These are phyloP conservation scores for Thuidium tamariscinum DNA, from an alignment of 225 moss, liverwort and hornwort species.

Conservation along the genomic window DNA sequence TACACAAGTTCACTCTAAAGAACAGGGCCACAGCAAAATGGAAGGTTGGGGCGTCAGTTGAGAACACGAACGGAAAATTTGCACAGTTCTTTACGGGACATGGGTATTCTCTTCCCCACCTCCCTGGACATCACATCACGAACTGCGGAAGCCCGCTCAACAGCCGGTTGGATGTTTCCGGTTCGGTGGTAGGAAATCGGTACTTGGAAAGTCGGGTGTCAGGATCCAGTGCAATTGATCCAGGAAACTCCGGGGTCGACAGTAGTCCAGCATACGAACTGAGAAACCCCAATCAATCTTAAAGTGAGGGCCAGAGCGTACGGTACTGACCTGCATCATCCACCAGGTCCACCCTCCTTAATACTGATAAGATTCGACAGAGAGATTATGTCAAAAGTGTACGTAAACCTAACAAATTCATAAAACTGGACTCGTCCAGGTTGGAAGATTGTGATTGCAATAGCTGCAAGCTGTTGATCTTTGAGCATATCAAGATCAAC, in stretches of 20 bases:
- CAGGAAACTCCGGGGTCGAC: neutral
- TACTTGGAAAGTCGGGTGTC: neutral
- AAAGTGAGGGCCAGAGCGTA: neutral
- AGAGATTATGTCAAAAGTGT: neutral
- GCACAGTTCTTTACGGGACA: neutral
- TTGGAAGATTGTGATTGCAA: neutral
- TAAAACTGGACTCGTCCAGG: neutral
- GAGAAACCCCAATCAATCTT: neutral
- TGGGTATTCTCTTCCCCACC: neutral
- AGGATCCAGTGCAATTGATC: neutral
- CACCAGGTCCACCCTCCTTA: constrained; percentile 2
- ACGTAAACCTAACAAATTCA: neutral
- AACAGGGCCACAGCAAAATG: neutral
- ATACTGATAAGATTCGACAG: neutral
- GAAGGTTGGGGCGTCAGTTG: neutral
- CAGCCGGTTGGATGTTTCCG: neutral
- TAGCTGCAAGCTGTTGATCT: neutral
- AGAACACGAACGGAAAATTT: neutral
- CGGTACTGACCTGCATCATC: neutral
- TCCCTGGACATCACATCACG: neutral
- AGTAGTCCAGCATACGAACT: neutral
- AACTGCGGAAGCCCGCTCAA: neutral
- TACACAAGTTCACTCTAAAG: neutral
- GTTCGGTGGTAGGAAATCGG: neutral
- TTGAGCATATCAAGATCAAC: neutral